Percentiles rank a stretch among this genome's conserved stretches.
These are phyloP conservation scores for Ramaria sp. DNA, from an alignment of 768 basidiomycete species.

Conservation along the genomic window DNA sequence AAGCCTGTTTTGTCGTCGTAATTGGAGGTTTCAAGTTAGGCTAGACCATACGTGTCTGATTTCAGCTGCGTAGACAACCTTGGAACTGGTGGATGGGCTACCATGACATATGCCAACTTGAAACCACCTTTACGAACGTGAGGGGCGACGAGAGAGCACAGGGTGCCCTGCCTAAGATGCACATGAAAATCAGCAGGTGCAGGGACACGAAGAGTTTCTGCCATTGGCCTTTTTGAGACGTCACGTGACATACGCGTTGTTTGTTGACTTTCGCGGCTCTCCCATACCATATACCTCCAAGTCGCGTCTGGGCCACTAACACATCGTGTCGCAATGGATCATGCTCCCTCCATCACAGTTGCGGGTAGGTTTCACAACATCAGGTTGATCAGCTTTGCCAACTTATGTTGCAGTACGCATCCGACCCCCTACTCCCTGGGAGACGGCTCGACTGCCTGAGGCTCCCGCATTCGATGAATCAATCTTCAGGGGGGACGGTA, in stretches of 20 bases:
- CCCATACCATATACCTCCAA: not conserved
- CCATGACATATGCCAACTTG: slow-evolving; percentile 93
- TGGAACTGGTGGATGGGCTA: slow-evolving; percentile 17
- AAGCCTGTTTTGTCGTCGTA: slow-evolving; percentile 67
- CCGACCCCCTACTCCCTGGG: slow-evolving; percentile 77
- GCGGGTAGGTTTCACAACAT: slow-evolving; percentile 42
- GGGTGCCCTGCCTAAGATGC: slow-evolving; percentile 81
- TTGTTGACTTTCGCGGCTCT: slow-evolving; percentile 10
- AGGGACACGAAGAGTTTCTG: slow-evolving; percentile 34
- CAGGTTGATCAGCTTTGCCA: slow-evolving; percentile 2
- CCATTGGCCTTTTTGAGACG: slow-evolving; percentile 2
- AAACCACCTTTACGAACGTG: slow-evolving; percentile 90
- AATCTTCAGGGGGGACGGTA: slow-evolving; percentile 74
- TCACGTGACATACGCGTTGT: slow-evolving; percentile 19
- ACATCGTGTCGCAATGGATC: slow-evolving; percentile 42
- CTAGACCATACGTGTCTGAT: slow-evolving; percentile 27
- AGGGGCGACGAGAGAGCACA: slow-evolving; percentile 77
- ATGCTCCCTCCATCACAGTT: slow-evolving; percentile 81
- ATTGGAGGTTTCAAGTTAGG: slow-evolving; percentile 91
- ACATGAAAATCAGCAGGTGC: slow-evolving; percentile 94
- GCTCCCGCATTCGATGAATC: slow-evolving; percentile 46
- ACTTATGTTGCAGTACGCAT: slow-evolving; percentile 58
- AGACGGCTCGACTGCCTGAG: slow-evolving; percentile 76
- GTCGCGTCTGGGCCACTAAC: slow-evolving; percentile 2
- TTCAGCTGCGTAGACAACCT: not conserved